Base-by-base conservation (phyloP, 164 flowering plant genomes). In the Vitis riparia region DNA sequence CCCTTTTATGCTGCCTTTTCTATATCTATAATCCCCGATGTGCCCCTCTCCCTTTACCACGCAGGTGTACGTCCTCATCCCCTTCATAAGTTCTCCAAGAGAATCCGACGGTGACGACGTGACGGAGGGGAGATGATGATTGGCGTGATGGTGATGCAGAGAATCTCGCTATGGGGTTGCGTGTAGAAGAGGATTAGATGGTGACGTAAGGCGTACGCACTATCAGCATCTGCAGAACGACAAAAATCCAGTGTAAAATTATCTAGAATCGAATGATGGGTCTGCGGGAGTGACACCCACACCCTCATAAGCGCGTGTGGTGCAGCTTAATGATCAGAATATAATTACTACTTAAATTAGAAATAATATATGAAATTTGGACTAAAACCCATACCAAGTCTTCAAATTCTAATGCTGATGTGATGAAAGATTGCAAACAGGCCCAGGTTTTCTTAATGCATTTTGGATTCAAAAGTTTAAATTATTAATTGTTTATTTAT, bases 191-290 rank as follows among this genome's bases (percentile, higher is more conserved):
- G 55, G 59, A 65, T 52, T 59, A 47, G 73, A 59, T 51, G 59
- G 53, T 75, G 78, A 70, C 78, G 74, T 75, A 62, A 71, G 67
- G 27, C 55, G 30, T 13, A 75, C 78, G 78, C 63, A 70, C 51
- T 16, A 53, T 53, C 73, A 4, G 59, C 73, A 53, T 75, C 70
- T 61, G 17, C 55, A 30, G 8, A 56, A 66, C 68, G 74, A 75
- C 78, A 75, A 67, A 71, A 75, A 61, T 65, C 32, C 68, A 62
- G 59, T 9, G 73, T 65, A 63, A 16, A 37, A 60, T 44, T 30
- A 17, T 59, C 53, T 23, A 14, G 9, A 30, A 37, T 61, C 7
- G 44, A 27, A 23, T 27, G 37, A 59, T 8, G 19, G n/a, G 56
- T 57, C 27, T 17, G 29, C 3, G 27, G 27, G 29, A 13, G 27